phyloP scores from a whole-genome alignment of 306 rosid genomes.

The Potentilla sterilis region DNA sequence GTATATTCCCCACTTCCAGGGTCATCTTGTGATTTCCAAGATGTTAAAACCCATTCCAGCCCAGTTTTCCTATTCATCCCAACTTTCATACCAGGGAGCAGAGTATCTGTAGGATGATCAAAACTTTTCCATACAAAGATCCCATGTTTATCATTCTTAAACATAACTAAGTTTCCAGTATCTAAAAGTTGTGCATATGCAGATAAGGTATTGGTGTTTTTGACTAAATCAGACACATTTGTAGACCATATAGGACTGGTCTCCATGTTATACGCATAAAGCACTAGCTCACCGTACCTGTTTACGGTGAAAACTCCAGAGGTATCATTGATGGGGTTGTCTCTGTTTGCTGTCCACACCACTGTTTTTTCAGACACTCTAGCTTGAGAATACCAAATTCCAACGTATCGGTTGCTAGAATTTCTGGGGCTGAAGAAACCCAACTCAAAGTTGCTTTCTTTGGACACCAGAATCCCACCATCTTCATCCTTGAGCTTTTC shows the following conservation, averaged over 20 bases:
- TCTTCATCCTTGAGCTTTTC: conserved; percentile 35
- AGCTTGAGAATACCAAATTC: conserved; percentile 40
- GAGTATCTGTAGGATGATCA: conserved; percentile 32
- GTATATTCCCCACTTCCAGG: conserved; percentile 1
- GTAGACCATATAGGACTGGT: conserved; percentile 14
- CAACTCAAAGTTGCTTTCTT: conserved; percentile 35
- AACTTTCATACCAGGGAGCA: conserved; percentile 29
- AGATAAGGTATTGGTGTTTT: neutral
- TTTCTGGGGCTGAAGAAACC: conserved; percentile 20
- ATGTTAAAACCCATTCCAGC: conserved; percentile 3
- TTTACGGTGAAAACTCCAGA: conserved; percentile 14
- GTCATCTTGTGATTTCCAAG: conserved; percentile 11
- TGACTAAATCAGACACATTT: neutral
- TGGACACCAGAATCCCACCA: conserved; percentile 38
- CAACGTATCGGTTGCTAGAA: conserved; percentile 17
- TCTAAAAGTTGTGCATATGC: conserved; percentile 16
- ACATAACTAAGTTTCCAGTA: conserved; percentile 23
- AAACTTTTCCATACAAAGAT: conserved; percentile 40
- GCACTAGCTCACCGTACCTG: conserved; percentile 1
- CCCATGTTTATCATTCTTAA: neutral
- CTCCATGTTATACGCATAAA: neutral
- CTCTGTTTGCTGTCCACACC: conserved; percentile 41
- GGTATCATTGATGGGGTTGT: conserved; percentile 29
- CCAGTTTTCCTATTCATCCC: conserved; percentile 22
- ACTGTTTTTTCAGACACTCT: conserved; percentile 13